phyloP scores from a whole-genome alignment of 108 stramenopile species.

The Fragilariopsis cylindrus region DNA sequence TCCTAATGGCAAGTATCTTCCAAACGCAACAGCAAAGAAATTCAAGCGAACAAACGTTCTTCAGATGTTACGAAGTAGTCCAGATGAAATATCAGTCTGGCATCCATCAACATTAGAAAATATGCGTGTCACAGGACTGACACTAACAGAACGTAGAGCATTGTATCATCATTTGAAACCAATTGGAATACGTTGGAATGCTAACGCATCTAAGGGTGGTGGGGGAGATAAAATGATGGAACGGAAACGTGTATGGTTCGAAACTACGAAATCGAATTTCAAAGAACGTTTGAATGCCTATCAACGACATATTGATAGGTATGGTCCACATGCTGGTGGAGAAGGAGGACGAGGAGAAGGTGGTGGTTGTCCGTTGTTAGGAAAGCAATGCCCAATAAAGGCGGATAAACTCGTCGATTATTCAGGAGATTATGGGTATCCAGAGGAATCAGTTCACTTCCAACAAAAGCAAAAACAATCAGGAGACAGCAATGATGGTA shows the following conservation, averaged over 20 bases:
- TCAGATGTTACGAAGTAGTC: slow-evolving; percentile 35
- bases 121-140: slow-evolving; percentile 38
- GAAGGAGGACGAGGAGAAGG: not conserved
- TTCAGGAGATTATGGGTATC: slow-evolving; percentile 35
- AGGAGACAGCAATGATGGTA: not conserved
- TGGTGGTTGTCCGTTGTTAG: slow-evolving; percentile 31
- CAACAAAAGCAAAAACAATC: not conserved
- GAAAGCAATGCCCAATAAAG: slow-evolving; percentile 38
- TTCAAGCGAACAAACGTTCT: slow-evolving; percentile 47
- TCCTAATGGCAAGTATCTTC: slow-evolving; percentile 35
- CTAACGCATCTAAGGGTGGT: not conserved
- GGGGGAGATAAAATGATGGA: slow-evolving; percentile 26
- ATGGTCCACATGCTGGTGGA: slow-evolving; percentile 24
- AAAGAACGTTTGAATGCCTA: slow-evolving; percentile 25
- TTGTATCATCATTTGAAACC: slow-evolving; percentile 36
- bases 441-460: slow-evolving; percentile 31
- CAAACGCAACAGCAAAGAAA: slow-evolving; percentile 36
- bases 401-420: slow-evolving; percentile 38
- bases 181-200: slow-evolving; percentile 25
- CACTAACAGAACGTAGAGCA: slow-evolving; percentile 54
- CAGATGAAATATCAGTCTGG: slow-evolving; percentile 29
- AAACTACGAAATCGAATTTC: slow-evolving; percentile 40
- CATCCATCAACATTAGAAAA: slow-evolving; percentile 43
- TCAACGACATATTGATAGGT: slow-evolving; percentile 30
- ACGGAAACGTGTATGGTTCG: slow-evolving; percentile 40